These are phyloP conservation scores for Clathrospora elynae DNA, from an alignment of 2,329 filamentous ascomycete genomes.

Conservation along the genomic window DNA sequence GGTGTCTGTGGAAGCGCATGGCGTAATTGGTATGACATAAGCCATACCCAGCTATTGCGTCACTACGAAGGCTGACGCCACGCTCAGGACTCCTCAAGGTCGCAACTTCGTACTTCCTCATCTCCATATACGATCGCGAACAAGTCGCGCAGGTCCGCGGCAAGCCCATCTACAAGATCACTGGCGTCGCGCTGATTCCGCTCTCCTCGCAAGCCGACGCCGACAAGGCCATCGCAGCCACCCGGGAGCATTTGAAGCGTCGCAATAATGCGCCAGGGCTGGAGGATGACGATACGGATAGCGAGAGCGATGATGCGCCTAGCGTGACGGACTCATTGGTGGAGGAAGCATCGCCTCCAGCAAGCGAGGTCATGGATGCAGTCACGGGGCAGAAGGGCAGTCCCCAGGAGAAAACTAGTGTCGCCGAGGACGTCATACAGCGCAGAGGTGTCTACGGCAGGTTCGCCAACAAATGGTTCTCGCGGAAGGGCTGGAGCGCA, in stretches of 20 bases:
- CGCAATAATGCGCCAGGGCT: conserved; percentile 33
- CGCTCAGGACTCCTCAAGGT: conserved; percentile 81
- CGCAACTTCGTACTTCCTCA: conserved; percentile 78
- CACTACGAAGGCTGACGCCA: conserved; percentile 4
- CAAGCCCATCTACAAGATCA: conserved; percentile 82
- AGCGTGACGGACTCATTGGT: conserved; percentile 47
- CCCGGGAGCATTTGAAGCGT: conserved; percentile 55
- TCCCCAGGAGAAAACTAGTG: conserved; percentile 55
- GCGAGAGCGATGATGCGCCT: conserved; percentile 41
- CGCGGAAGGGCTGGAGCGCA: conserved; percentile 77
- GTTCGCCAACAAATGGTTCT: conserved; percentile 92
- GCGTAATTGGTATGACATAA: conserved; percentile 60
- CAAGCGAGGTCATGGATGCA: conserved; percentile 41
- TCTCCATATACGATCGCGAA: conserved; percentile 83
- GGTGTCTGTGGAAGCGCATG: conserved; percentile 53
- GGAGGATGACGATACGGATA: conserved; percentile 39
- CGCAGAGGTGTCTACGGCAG: conserved; percentile 82
- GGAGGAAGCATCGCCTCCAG: conserved; percentile 40
- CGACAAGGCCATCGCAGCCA: conserved; percentile 69
- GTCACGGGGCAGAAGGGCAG: conserved; percentile 35
- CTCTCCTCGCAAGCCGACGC: conserved; percentile 78
- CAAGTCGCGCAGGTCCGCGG: conserved; percentile 88
- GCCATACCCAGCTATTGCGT: not conserved
- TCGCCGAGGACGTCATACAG: conserved; percentile 87
- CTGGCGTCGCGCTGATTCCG: conserved; percentile 88